These are phyloP conservation scores for Claviceps sp. DNA, from an alignment of 2,329 filamentous ascomycete genomes.

Conservation along the genomic window DNA sequence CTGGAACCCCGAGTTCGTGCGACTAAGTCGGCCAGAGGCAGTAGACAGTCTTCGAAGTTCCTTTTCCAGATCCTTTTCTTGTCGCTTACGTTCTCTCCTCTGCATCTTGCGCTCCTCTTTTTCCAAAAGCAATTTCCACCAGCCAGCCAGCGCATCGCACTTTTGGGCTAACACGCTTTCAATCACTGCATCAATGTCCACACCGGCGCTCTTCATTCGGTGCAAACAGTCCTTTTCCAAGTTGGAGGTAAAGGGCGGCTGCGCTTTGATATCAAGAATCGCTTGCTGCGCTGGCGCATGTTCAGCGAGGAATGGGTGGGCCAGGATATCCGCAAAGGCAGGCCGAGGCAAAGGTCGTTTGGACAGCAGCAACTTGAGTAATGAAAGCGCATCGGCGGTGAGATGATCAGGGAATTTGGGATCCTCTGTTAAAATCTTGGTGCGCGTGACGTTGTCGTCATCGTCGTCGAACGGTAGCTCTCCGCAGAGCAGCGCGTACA, in stretches of 20 bases:
- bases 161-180: constrained; percentile 84
- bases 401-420: constrained; percentile 74
- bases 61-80: constrained; percentile 71
- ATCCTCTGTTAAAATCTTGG: constrained; percentile 72
- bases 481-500: constrained; percentile 70
- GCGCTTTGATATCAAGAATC: constrained; percentile 70
- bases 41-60: constrained; percentile 72
- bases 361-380: constrained; percentile 72
- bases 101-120: constrained; percentile 84
- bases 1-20: constrained; percentile 61
- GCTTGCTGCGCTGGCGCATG: constrained; percentile 78
- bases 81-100: constrained; percentile 68
- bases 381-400: constrained; percentile 59
- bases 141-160: constrained; percentile 82
- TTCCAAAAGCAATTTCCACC: constrained; percentile 90
- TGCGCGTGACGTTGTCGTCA: constrained; percentile 76
- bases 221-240: constrained; percentile 85
- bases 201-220: constrained; percentile 83
- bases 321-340: constrained; percentile 69
- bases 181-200: constrained; percentile 87
- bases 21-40: constrained; percentile 75
- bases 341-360: constrained; percentile 81
- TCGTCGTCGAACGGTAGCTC: constrained; percentile 95
- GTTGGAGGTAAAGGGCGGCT: constrained; percentile 69
- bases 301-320: constrained; percentile 77